A percentile compares a stretch with the other conserved stretches of the same genome.
Conservation (phyloP, 148 eudicot genomes). For the Nepenthes gracilis region DNA sequence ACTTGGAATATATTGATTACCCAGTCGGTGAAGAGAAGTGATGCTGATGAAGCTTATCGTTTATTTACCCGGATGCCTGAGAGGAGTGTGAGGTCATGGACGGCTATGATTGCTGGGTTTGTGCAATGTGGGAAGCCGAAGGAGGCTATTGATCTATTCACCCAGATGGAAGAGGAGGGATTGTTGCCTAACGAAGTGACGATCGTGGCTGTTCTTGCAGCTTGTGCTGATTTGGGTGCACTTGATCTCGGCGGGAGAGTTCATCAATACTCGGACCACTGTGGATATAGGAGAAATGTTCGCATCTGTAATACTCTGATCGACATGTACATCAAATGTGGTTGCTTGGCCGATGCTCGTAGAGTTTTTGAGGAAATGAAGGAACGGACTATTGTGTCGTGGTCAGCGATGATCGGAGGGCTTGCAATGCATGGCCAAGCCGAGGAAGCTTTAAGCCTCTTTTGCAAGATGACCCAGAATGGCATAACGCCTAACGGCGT, state of each 20-base stretch:
- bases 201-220: conserved; percentile 24
- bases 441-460: conserved; percentile 2
- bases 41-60: conserved; percentile 12
- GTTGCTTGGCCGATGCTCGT: conserved; percentile 15
- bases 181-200: conserved; percentile 17
- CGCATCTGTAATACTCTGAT: conserved; percentile 19
- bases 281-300: conserved; percentile 15
- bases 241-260: conserved; percentile 22
- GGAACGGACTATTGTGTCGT: conserved; percentile 16
- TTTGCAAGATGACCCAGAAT: conserved; percentile 2
- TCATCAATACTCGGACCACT: conserved; percentile 11
- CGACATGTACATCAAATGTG: conserved; percentile 27
- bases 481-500: conserved; percentile 1
- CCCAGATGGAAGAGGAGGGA: conserved; percentile 18
- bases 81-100: conserved; percentile 25
- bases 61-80: conserved; percentile 21
- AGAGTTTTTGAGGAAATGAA: conserved; percentile 17
- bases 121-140: conserved; percentile 19
- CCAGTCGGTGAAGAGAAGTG: conserved; percentile 17
- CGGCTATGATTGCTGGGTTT: conserved; percentile 21
- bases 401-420: conserved; percentile 30
- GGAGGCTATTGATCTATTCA: conserved; percentile 15
- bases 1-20: conserved; percentile 26
- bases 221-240: conserved; percentile 26
- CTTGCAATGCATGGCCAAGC: conserved; percentile 15